phyloP scores from a whole-genome alignment of 225 moss, liverwort and hornwort species.

The Thuidium tamariscinum region DNA sequence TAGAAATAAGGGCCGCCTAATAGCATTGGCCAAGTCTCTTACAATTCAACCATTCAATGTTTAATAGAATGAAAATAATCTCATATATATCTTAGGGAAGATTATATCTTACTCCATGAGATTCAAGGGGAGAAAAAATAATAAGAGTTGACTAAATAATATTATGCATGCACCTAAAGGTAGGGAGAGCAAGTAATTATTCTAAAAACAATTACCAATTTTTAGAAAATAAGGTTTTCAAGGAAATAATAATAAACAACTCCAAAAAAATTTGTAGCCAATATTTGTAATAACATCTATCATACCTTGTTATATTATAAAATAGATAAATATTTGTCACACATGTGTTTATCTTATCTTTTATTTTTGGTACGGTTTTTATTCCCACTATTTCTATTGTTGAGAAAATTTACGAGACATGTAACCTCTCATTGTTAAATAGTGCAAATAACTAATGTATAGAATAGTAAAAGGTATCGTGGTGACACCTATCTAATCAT shows the following conservation, averaged over 20 bases:
- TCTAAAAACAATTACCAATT: background rate
- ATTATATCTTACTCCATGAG: background rate
- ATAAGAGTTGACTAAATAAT: background rate
- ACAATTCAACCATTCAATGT: background rate
- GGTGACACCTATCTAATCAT: background rate
- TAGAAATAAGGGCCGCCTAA: no score
- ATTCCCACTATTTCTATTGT: no score
- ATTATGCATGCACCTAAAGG: fast-evolving
- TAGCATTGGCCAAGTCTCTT: no score
- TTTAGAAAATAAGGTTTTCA: background rate
- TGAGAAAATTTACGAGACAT: no score
- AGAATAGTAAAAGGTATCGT: background rate
- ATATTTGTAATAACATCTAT: background rate
- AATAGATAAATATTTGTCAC: background rate
- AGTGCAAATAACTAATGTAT: background rate
- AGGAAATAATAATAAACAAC: no score
- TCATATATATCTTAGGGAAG: fast-evolving
- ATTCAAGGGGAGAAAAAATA: background rate
- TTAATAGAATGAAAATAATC: background rate
- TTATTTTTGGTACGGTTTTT: background rate
- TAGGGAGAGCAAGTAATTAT: fast-evolving
- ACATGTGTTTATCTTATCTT: fast-evolving
- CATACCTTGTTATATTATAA: background rate
- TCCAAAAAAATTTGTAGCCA: no score
- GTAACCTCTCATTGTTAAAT: background rate